Conservation (phyloP, 2,329 filamentous ascomycete species). For the Colletotrichum noveboracense region DNA sequence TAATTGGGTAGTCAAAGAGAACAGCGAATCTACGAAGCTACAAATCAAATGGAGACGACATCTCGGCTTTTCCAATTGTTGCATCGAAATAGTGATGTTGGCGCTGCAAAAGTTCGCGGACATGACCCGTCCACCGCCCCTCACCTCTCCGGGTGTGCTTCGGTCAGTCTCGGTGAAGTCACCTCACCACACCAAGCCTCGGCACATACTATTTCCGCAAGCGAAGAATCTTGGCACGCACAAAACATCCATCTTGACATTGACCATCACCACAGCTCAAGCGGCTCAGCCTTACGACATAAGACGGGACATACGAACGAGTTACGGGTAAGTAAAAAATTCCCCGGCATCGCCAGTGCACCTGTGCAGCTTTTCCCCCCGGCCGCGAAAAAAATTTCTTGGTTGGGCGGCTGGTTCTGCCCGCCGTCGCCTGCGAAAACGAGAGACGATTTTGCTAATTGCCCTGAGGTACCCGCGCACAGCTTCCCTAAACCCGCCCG, state of each 20-base stretch:
- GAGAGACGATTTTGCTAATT: constrained; percentile 20
- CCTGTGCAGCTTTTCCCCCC: not conserved
- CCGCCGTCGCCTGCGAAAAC: constrained; percentile 7
- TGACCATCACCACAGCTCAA: constrained; percentile 6
- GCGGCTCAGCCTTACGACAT: constrained; percentile 21
- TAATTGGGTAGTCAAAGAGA: not conserved
- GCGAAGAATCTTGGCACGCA: constrained; percentile 25
- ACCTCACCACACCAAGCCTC: not conserved
- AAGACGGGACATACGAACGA: constrained; percentile 11
- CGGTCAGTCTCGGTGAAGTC: not conserved
- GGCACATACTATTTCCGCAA: constrained; percentile 25
- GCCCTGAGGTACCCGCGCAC: constrained; percentile 19
- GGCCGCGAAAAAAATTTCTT: not conserved
- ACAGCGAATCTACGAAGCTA: not conserved
- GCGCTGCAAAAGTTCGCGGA: not conserved
- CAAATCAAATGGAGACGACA: not conserved
- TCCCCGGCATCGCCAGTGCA: not conserved
- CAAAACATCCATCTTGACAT: constrained; percentile 21
- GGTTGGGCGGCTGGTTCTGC: constrained; percentile 9
- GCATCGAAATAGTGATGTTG: not conserved
- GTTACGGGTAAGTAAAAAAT: not conserved
- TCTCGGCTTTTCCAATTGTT: not conserved
- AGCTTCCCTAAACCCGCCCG: constrained; percentile 12
- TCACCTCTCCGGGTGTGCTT: not conserved
- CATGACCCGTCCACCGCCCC: not conserved